Conservation (phyloP, 2,329 filamentous ascomycete genomes). For the Pseudogymnoascus sp. region DNA sequence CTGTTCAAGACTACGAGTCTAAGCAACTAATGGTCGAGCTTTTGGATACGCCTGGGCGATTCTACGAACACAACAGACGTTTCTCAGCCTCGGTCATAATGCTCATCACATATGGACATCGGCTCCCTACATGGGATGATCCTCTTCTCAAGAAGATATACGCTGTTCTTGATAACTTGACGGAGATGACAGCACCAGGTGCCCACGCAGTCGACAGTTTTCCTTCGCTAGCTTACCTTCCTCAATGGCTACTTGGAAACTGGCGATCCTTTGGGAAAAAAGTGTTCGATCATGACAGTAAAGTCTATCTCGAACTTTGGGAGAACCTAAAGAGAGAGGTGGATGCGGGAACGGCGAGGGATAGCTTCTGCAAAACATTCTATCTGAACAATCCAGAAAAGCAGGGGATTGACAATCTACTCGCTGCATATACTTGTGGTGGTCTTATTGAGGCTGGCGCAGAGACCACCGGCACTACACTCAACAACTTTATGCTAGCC, state of each 20-base stretch:
- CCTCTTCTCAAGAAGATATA: constrained; percentile 11
- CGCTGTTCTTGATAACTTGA: constrained; percentile 10
- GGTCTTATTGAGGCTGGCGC: constrained; percentile 35
- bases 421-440: constrained; percentile 33
- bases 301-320: constrained; percentile 29
- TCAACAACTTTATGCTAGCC: constrained; percentile 13
- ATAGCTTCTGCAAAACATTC: constrained; percentile 38
- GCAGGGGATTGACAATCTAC: constrained; percentile 32
- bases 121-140: constrained; percentile 10
- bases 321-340: constrained; percentile 30
- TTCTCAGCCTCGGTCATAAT: constrained; percentile 12
- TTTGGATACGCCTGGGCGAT: constrained; percentile 26
- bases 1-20: constrained; percentile 39
- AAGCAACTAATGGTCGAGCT: constrained; percentile 39
- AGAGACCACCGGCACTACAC: constrained; percentile 26
- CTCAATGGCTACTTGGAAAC: constrained; percentile 17
- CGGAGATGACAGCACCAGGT: constrained; percentile 30
- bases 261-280: constrained; percentile 1
- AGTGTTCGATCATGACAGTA: constrained; percentile 7
- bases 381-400: constrained; percentile 27
- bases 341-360: constrained; percentile 27
- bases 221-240: constrained; percentile 26
- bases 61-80: constrained; percentile 23
- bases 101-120: constrained; percentile 15
- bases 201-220: constrained; percentile 32